Base-by-base conservation (phyloP, 345 rosid genomes). In the Pugionium cornutum region DNA sequence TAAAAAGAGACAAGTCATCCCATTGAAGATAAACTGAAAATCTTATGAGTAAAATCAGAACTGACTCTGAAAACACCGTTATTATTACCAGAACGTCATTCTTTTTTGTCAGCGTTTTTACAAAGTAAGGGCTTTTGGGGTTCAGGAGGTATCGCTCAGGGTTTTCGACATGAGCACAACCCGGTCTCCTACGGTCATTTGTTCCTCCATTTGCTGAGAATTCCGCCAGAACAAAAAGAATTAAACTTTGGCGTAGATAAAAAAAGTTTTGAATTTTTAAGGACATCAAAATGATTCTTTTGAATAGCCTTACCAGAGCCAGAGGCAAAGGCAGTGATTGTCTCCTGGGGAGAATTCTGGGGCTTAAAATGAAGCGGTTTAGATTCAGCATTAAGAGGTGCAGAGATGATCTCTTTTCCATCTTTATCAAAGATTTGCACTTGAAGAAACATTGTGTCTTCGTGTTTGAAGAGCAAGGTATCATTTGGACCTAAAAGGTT, bases 101-200 rank as follows among this genome's bases (percentile, higher is more conserved):
- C 36, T 9, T 44, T 58, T 58, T 58, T 6, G 32, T 7, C 18
- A 72, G 10, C 1, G 55, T 52, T 11, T 52, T 52, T 36, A 72
- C 66, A 36, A 65, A 65, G 76, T 8, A 31, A 29, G 71, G 55
- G 56, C 1, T 72, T 18, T 27, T 9, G 0, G 61, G 76, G 27
- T 65, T 51, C 25, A n/a, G 2, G 71, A 72, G 71, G 61, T 58
- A 72, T 8, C 2, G 31, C 71, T 58, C 55, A 9, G 66, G 76
- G 56, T 58, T 35, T 2, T 25, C 28, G 55, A 65, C 59, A 63
- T 0, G 5, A 34, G 6, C 35, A 42, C 26, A 30, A 36, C 5
- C 40, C 4, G 11, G 32, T 48, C 53, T 72, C 3, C 7, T 30
- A 56, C 10, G 53, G 10, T 41, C 1, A 34, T 39, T 5, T 49